phyloP scores from a whole-genome alignment of 2,329 filamentous ascomycete species.

The Epicoccum sorghinum region DNA sequence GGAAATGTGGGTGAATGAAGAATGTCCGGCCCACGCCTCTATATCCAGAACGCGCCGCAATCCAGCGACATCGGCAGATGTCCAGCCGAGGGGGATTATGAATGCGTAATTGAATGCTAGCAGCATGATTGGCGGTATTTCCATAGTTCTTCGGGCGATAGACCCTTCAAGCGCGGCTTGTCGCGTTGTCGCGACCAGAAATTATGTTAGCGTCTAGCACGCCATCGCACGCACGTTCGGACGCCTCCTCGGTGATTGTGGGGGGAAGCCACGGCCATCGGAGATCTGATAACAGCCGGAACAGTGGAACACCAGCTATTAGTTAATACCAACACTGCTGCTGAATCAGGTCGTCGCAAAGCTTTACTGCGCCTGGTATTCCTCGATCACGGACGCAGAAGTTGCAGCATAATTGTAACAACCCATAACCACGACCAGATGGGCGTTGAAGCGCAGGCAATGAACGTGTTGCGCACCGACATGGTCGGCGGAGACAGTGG shows the following conservation, averaged over 20 bases:
- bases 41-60: constrained; percentile 23
- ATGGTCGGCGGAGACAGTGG: too few species aligned
- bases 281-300: constrained; percentile 21
- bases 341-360: too few species aligned
- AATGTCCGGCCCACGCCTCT: constrained; percentile 19
- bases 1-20: constrained; percentile 21
- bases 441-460: too few species aligned
- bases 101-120: constrained; percentile 25
- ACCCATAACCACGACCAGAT: too few species aligned
- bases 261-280: constrained; percentile 24
- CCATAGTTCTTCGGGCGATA: constrained; percentile 30
- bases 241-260: constrained; percentile 16
- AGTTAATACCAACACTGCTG: too few species aligned
- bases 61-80: constrained; percentile 39
- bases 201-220: constrained; percentile 38
- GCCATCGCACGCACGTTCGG: constrained; percentile 24
- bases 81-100: constrained; percentile 30
- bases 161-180: constrained; percentile 31
- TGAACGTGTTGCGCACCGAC: too few species aligned
- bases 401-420: too few species aligned
- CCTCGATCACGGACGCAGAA: too few species aligned
- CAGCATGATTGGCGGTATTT: constrained; percentile 38
- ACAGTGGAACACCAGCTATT: too few species aligned
- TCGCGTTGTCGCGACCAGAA: constrained; percentile 35
- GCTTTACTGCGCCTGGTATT: too few species aligned